Conservation (phyloP, 305 asterid species). For the Fraxinus floribunda region DNA sequence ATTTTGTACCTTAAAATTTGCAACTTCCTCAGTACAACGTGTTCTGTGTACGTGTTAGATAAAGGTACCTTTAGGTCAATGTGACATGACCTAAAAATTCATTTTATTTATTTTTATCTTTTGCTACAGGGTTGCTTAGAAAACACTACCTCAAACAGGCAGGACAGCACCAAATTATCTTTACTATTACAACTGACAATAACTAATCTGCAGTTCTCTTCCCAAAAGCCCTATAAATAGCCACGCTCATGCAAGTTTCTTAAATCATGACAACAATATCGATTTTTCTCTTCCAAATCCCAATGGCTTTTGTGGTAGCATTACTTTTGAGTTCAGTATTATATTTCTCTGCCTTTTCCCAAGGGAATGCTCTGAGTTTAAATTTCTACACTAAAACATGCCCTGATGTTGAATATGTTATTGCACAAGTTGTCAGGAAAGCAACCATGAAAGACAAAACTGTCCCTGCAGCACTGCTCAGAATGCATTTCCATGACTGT, state of each 20-base stretch:
- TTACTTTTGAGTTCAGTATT: slow-evolving; percentile 8
- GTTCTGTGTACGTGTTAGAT: background rate
- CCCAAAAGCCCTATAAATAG: slow-evolving; percentile 21
- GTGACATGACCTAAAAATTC: background rate
- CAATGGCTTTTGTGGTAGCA: slow-evolving; percentile 25
- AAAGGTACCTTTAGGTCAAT: background rate
- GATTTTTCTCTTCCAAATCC: background rate
- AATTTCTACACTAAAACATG: slow-evolving; percentile 46
- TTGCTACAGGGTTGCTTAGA: slow-evolving; percentile 34
- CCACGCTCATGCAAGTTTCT: background rate
- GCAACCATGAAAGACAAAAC: slow-evolving; percentile 41
- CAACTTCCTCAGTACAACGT: background rate
- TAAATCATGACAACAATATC: background rate
- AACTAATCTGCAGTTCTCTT: background rate
- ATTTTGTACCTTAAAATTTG: background rate
- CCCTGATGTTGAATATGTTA: slow-evolving; percentile 38
- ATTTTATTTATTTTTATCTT: background rate
- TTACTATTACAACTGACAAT: slow-evolving; percentile 24
- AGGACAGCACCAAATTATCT: slow-evolving; percentile 25
- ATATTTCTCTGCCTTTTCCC: slow-evolving; percentile 18
- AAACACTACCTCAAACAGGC: slow-evolving; percentile 34
- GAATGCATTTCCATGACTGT: slow-evolving; percentile 67
- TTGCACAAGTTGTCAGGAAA: slow-evolving; percentile 32
- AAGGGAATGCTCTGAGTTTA: slow-evolving; percentile 37
- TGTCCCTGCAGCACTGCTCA: slow-evolving; percentile 56